Percentiles rank a stretch among this genome's conserved stretches.
These are phyloP conservation scores for Yueomyces sinensis DNA, from an alignment of 805 yeast genomes.

Conservation along the genomic window DNA sequence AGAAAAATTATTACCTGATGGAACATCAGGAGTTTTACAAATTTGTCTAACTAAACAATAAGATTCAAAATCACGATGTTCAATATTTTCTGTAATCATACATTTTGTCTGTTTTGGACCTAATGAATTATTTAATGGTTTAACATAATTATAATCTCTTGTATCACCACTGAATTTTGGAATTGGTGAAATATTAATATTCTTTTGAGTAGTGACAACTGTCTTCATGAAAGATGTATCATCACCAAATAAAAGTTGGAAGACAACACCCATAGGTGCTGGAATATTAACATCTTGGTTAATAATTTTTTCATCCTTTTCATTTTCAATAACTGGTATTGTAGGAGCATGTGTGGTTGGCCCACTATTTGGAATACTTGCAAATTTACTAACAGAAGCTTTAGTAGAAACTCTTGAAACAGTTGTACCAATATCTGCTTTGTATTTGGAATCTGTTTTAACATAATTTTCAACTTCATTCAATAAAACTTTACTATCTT, in stretches of 20 bases:
- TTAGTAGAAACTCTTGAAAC: conserved; percentile 1
- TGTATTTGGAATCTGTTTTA: conserved; percentile 2
- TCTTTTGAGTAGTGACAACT: conserved; percentile 45
- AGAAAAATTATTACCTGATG: conserved; percentile 56
- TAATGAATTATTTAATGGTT: conserved; percentile 47
- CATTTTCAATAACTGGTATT: conserved; percentile 28
- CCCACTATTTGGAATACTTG: conserved; percentile 23
- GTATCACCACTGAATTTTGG: conserved; percentile 27
- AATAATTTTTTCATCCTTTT: conserved; percentile 39
- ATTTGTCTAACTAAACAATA: conserved; percentile 35
- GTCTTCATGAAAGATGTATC: conserved; percentile 36
- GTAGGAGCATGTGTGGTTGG: conserved; percentile 35
- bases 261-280: conserved; percentile 59
- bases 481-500: conserved; percentile 37
- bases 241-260: conserved; percentile 45
- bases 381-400: background rate
- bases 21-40: conserved; percentile 62
- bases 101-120: conserved; percentile 68
- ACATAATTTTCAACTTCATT: conserved; percentile 31
- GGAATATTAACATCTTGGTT: conserved; percentile 33
- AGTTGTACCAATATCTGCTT: conserved; percentile 1
- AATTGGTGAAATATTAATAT: conserved; percentile 42
- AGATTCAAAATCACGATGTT: conserved; percentile 33
- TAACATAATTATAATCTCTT: conserved; percentile 41
- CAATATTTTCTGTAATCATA: conserved; percentile 41